Conservation (phyloP, 805 yeast genomes). For the Starmera caribaea region DNA sequence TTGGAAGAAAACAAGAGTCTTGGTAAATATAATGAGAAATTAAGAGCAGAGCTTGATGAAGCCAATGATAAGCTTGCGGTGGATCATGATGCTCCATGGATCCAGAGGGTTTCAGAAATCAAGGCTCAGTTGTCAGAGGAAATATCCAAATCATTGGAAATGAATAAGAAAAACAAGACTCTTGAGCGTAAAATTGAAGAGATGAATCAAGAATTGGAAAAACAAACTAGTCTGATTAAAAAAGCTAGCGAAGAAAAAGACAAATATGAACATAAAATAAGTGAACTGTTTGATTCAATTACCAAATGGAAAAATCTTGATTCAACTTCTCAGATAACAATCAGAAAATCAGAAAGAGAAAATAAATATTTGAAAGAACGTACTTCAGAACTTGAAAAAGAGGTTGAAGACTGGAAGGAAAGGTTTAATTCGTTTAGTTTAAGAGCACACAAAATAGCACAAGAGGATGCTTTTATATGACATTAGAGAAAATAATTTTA, state of each 20-base stretch:
- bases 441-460: conserved; percentile 11
- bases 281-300: conserved; percentile 35
- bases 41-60: conserved; percentile 34
- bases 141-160: conserved; percentile 39
- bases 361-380: conserved; percentile 44
- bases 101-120: conserved; percentile 40
- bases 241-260: conserved; percentile 51
- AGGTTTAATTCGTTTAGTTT: conserved; percentile 20
- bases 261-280: conserved; percentile 41
- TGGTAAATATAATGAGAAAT: conserved; percentile 42
- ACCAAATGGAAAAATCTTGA: conserved; percentile 33
- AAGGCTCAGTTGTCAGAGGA: conserved; percentile 40
- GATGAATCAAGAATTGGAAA: conserved; percentile 39
- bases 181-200: conserved; percentile 48
- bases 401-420: conserved; percentile 45
- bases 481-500: background rate
- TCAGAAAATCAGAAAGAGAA: conserved; percentile 46
- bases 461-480: conserved; percentile 19
- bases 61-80: conserved; percentile 40
- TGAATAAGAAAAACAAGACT: conserved; percentile 37
- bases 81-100: conserved; percentile 51
- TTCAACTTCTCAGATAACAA: conserved; percentile 30
- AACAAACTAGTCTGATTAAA: conserved; percentile 39
- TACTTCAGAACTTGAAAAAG: conserved; percentile 43
- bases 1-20: conserved; percentile 61